A percentile compares a stretch with the other conserved stretches of the same genome.
Evolutionary conservation across 2,329 filamentous ascomycete genomes (phyloP).

Genomic region (Periconia macrospinosa): DNA sequence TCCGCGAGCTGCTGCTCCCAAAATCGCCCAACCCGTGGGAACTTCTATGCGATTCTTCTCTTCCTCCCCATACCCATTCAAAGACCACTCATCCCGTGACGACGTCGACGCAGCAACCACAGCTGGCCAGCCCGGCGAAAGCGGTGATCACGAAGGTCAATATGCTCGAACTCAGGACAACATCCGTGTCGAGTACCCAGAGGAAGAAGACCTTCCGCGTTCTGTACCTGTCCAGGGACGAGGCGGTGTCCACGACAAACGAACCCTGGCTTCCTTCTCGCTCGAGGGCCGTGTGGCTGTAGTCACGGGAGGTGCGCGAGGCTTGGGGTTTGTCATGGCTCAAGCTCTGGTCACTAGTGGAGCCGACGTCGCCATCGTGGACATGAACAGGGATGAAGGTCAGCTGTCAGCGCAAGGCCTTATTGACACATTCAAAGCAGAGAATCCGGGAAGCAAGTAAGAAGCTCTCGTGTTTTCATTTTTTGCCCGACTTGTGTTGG

Average conservation of each 20-base stretch:
- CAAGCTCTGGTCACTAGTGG: slow-evolving; percentile 88
- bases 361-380: slow-evolving; percentile 86
- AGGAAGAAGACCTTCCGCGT: slow-evolving; percentile 71
- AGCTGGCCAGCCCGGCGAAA: slow-evolving; percentile 42
- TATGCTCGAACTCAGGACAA: slow-evolving; percentile 80
- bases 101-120: slow-evolving; percentile 39
- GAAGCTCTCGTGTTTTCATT: slow-evolving; percentile 14
- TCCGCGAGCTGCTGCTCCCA: slow-evolving; percentile 27
- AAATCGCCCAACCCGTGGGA: slow-evolving; percentile 16
- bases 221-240: slow-evolving; percentile 72
- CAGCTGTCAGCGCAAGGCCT: slow-evolving; percentile 74
- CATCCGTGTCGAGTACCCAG: slow-evolving; percentile 78
- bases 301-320: slow-evolving; percentile 88
- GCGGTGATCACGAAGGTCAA: slow-evolving; percentile 61
- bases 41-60: slow-evolving; percentile 31
- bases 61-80: slow-evolving; percentile 27
- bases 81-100: slow-evolving; percentile 26
- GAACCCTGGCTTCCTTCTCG: slow-evolving; percentile 83
- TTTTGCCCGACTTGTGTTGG: too few relatives aligned
- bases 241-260: slow-evolving; percentile 79
- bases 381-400: slow-evolving; percentile 90
- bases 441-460: slow-evolving; percentile 76
- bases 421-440: slow-evolving; percentile 72
- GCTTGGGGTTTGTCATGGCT: slow-evolving; percentile 88
- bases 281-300: slow-evolving; percentile 81